Evolutionary conservation across 257 asterid genomes (phyloP).

Genomic region (Solanum chaucha): DNA sequence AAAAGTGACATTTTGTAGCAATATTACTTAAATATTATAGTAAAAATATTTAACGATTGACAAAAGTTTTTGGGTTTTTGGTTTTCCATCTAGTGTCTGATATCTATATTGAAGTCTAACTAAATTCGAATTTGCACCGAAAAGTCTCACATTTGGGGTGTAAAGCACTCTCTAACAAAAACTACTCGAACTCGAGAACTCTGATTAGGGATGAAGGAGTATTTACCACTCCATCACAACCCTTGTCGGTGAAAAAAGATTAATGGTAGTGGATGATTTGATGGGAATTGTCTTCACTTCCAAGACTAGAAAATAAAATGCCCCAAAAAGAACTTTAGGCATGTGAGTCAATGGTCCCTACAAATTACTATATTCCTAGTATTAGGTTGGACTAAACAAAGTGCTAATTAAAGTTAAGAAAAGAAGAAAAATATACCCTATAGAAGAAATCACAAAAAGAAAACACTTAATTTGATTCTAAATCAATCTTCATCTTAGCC

Average conservation of each 20-base stretch:
- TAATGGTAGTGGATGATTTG: background rate
- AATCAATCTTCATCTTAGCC: background rate
- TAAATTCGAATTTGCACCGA: no score
- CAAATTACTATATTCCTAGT: background rate
- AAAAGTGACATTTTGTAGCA: background rate
- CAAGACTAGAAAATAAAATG: background rate
- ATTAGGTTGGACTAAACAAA: background rate
- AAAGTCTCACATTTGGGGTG: no score
- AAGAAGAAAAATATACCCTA: background rate
- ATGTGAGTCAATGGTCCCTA: background rate
- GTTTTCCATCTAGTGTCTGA: accelerated
- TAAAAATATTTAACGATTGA: no score
- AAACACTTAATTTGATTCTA: background rate
- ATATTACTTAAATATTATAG: no score
- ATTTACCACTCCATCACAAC: accelerated
- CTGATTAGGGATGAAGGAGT: accelerated
- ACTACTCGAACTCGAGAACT: accelerated
- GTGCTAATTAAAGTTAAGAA: background rate
- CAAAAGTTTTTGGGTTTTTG: no score
- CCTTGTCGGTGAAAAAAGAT: background rate
- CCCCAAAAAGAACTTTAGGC: background rate
- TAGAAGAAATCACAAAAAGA: background rate
- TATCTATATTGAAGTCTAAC: accelerated
- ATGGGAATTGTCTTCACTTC: background rate
- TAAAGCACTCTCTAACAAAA: no score